Percentiles rank a stretch among this genome's conserved stretches.
Evolutionary conservation across 2,329 filamentous ascomycete species (phyloP).

Genomic region (Neonectria hederae): DNA sequence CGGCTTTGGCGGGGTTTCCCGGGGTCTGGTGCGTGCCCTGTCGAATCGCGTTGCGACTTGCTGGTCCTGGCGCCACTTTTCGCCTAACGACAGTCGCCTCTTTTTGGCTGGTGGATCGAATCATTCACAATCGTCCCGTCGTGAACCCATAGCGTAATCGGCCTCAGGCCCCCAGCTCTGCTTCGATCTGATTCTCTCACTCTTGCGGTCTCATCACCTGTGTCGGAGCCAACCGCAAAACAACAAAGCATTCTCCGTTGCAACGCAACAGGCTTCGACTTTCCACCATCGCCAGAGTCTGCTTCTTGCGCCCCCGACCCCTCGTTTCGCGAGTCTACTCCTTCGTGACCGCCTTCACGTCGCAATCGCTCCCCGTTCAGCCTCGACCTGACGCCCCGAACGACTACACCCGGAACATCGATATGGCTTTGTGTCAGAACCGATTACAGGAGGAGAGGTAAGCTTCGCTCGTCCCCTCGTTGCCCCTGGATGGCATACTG

Average conservation of each 20-base stretch:
- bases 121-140: constrained; percentile 38
- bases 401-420: constrained; percentile 25
- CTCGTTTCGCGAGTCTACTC: constrained; percentile 15
- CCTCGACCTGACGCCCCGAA: constrained; percentile 7
- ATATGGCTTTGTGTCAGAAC: constrained; percentile 89
- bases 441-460: constrained; percentile 89
- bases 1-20: constrained; percentile 29
- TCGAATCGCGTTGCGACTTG: not conserved
- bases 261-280: constrained; percentile 1
- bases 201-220: constrained; percentile 6
- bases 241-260: constrained; percentile 5
- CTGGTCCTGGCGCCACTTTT: constrained; percentile 31
- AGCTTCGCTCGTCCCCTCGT: constrained; percentile 36
- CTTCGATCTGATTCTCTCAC: constrained; percentile 27
- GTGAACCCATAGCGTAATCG: constrained; percentile 36
- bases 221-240: constrained; percentile 6
- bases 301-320: constrained; percentile 6
- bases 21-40: not conserved
- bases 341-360: constrained; percentile 20
- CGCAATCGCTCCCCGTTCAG: constrained; percentile 12
- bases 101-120: constrained; percentile 37
- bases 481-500: constrained; percentile 28
- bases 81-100: constrained; percentile 27
- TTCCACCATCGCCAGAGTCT: not conserved
- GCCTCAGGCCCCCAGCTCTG: constrained; percentile 21